Conservation (phyloP, 2,329 filamentous ascomycete species). For the Sporothrix dimorphospora region DNA sequence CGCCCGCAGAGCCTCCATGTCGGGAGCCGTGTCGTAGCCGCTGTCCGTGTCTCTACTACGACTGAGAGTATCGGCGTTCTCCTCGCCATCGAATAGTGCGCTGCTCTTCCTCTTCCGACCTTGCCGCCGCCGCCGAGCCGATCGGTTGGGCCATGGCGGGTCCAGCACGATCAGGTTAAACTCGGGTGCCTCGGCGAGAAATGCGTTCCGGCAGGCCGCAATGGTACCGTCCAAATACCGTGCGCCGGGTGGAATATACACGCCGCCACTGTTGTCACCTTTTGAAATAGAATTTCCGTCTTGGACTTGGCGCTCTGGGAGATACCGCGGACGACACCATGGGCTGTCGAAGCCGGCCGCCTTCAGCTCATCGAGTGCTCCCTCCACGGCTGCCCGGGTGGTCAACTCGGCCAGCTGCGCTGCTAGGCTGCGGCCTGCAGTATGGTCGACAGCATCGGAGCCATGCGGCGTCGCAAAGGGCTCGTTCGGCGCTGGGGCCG, state of each 20-base stretch:
- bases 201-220: constrained; percentile 45
- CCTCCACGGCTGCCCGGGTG: constrained; percentile 51
- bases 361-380: constrained; percentile 47
- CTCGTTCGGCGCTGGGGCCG: constrained; percentile 46
- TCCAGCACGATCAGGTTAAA: constrained; percentile 75
- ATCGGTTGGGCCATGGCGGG: constrained; percentile 81
- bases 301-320: constrained; percentile 31
- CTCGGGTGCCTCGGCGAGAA: constrained; percentile 47
- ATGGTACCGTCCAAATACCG: constrained; percentile 55
- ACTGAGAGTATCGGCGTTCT: background rate
- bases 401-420: constrained; percentile 60
- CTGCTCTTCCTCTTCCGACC: constrained; percentile 49
- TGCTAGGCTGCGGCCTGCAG: constrained; percentile 44
- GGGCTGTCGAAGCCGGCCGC: constrained; percentile 45
- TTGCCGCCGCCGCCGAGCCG: constrained; percentile 52
- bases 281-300: background rate
- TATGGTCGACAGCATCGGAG: background rate
- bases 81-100: background rate
- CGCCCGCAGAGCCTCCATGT: constrained; percentile 50
- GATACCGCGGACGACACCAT: constrained; percentile 49
- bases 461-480: constrained; percentile 53
- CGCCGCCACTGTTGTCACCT: constrained; percentile 12
- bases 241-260: constrained; percentile 48
- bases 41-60: background rate
- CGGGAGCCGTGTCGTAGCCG: constrained; percentile 49